Evolutionary conservation across 2,329 filamentous ascomycete genomes (phyloP).

Genomic region (Hysterium pulicare): DNA sequence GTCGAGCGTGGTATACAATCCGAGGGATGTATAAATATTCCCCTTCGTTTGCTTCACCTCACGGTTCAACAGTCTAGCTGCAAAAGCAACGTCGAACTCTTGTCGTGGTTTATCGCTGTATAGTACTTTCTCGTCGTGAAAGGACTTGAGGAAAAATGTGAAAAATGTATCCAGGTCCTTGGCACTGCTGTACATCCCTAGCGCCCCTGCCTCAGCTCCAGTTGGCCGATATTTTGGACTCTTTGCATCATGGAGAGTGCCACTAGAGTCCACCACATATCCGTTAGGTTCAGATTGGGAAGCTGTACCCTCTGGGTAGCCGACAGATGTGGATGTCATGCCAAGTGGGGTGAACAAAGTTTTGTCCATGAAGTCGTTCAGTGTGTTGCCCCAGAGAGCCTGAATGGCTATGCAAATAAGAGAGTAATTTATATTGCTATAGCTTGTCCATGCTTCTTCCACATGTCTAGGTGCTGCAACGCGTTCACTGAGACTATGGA

Average conservation of each 20-base stretch:
- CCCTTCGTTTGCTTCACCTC: not conserved
- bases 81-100: not conserved
- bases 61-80: not conserved
- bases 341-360: slow-evolving; percentile 5
- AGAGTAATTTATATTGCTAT: slow-evolving; percentile 9
- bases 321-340: slow-evolving; percentile 6
- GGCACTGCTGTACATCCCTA: slow-evolving; percentile 6
- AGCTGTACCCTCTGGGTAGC: no score
- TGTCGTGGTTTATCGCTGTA: not conserved
- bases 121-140: not conserved
- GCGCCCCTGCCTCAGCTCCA: slow-evolving; percentile 8
- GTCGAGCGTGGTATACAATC: slow-evolving; percentile 1
- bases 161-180: slow-evolving; percentile 8
- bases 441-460: not conserved
- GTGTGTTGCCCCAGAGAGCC: slow-evolving; percentile 3
- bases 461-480: no score
- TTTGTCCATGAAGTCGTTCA: slow-evolving; percentile 3
- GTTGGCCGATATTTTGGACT: slow-evolving; percentile 1
- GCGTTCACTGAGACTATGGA: not conserved
- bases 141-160: slow-evolving; percentile 1
- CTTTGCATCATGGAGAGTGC: not conserved
- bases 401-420: slow-evolving; percentile 5
- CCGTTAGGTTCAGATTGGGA: not conserved
- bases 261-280: slow-evolving; percentile 2
- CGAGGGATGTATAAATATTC: not conserved